Conservation (phyloP, 2,329 filamentous ascomycete species). For the Colletotrichum tropicicola region DNA sequence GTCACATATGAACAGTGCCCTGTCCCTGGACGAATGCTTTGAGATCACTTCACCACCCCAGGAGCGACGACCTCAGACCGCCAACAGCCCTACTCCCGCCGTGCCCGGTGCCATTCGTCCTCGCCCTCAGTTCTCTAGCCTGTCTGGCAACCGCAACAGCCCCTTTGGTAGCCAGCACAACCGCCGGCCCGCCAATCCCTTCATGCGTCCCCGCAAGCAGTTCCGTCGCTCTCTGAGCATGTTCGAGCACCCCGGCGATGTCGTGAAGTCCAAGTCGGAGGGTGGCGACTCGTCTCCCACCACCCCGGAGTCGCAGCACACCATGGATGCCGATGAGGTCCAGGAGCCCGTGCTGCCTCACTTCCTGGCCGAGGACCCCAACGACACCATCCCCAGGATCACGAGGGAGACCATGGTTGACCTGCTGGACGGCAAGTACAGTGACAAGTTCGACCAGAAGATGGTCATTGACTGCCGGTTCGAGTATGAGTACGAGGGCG, state of each 20-base stretch:
- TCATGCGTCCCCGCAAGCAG: conserved; percentile 83
- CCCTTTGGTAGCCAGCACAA: conserved; percentile 78
- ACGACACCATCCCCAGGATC: conserved; percentile 90
- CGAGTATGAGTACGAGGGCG: conserved; percentile 97
- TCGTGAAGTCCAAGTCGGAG: conserved; percentile 79
- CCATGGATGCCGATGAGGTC: conserved; percentile 84
- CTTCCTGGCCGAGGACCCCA: conserved; percentile 81
- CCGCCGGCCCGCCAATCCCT: conserved; percentile 77
- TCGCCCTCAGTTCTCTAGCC: conserved; percentile 71
- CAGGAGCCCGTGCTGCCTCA: conserved; percentile 82
- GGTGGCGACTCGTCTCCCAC: conserved; percentile 61
- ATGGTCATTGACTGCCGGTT: conserved; percentile 96
- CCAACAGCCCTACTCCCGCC: conserved; percentile 65
- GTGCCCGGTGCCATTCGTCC: conserved; percentile 69
- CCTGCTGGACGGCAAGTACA: conserved; percentile 87
- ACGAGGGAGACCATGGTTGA: conserved; percentile 82
- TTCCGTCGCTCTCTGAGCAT: conserved; percentile 95
- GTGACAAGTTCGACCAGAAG: conserved; percentile 78
- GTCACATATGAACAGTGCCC: conserved; percentile 53
- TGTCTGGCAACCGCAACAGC: conserved; percentile 71
- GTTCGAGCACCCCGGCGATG: conserved; percentile 92
- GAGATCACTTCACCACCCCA: conserved; percentile 77
- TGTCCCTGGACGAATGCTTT: conserved; percentile 84
- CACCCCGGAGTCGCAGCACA: conserved; percentile 66
- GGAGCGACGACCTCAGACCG: conserved; percentile 69